Base-by-base conservation (phyloP, 2,329 filamentous ascomycete species). In the Fusarium sp. region DNA sequence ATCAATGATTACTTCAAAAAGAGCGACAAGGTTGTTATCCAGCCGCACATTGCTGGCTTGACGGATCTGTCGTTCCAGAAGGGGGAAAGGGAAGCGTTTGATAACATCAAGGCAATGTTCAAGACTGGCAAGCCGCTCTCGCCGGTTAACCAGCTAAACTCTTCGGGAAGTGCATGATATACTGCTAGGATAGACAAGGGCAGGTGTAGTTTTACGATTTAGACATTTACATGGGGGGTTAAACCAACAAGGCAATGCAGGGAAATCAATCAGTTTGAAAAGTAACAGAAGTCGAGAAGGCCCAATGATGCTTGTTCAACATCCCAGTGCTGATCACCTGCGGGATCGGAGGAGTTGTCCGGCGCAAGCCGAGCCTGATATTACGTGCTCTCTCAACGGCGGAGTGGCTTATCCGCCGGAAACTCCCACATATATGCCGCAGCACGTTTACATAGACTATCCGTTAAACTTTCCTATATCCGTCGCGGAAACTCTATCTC, bases 1-100 rank as follows among this genome's bases (percentile, higher is more conserved):
- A 78, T 85, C 16, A 79, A 84, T 35, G 80, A 80, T 0, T 85
- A 83, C 54, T 86, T 87, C 40, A 62, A 73, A 24, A 79, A 75
- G 7, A 84, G 82, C 59, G 83, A 86, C 27, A 83, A 82, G 64
- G 82, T 85, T 3, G 76, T 85, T 5, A 62, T 86, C 2, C 84
- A 86, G 73, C 85, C 86, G 10, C 85, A 87, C 71, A 71, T 86
- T 50, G 86, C 83, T 0, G 85, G 84, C 0, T 64, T 84, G 70
- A 87, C 85, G 0, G 83, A 86, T n/a, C 68, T 81, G 34, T 84
- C 85, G 0, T 85, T 82, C 5, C 78, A 80, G n/a, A 83, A 82
- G 68, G 83, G 84, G 0, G 84, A 87, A 63, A 78, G 75, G 54
- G 85, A 87, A 71, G 84, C 83, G 50, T 85, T 87, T 67, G 86